These are phyloP conservation scores for Groenewaldozyma salmanticensis DNA, from an alignment of 805 yeast species.

Conservation along the genomic window DNA sequence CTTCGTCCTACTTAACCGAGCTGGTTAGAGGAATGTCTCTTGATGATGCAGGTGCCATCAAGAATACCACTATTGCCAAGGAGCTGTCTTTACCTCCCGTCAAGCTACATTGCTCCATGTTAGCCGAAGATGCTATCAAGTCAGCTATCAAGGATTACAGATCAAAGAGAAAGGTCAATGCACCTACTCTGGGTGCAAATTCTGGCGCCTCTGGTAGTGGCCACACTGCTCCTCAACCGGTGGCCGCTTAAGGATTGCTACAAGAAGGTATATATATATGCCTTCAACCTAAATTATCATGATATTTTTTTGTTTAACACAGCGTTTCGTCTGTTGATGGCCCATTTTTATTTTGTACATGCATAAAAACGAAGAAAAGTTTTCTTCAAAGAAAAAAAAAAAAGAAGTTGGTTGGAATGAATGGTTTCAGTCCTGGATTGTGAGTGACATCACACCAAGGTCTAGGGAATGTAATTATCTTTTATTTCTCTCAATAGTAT, in stretches of 20 bases:
- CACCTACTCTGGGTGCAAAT: constrained; percentile 53
- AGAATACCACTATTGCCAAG: constrained; percentile 89
- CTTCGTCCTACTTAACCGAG: constrained; percentile 90
- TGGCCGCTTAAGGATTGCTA: neutral
- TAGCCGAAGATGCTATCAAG: constrained; percentile 98
- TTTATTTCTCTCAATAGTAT: no score
- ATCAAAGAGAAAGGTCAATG: constrained; percentile 53
- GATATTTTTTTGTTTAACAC: no score
- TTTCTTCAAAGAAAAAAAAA: no score
- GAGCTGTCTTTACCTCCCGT: constrained; percentile 95
- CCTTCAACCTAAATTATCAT: no score
- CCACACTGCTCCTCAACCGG: constrained; percentile 5
- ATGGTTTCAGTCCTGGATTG: no score
- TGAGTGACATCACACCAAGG: no score
- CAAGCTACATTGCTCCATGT: constrained; percentile 94
- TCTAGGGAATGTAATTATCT: no score
- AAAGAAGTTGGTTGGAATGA: no score
- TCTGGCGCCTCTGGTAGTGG: constrained; percentile 27
- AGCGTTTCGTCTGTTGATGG: no score
- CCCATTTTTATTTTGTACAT: no score
- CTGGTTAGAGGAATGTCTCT: constrained; percentile 88
- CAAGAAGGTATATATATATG: no score
- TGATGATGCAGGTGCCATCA: constrained; percentile 87
- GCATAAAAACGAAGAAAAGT: no score
- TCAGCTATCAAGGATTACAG: constrained; percentile 93